These are phyloP conservation scores for Brettanomyces bruxellensis DNA, from an alignment of 805 yeast species.

Conservation along the genomic window DNA sequence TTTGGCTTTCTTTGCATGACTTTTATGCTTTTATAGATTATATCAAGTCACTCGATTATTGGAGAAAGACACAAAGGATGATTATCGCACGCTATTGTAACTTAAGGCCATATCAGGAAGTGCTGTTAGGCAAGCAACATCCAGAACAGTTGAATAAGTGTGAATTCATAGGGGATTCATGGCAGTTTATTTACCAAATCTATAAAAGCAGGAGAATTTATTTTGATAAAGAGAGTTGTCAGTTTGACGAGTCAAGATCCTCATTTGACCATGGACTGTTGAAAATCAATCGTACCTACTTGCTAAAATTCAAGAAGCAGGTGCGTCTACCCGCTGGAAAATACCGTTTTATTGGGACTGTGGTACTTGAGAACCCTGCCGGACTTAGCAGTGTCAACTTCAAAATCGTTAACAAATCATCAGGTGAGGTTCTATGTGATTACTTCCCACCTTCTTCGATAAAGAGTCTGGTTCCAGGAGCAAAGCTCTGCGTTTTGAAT, in stretches of 20 bases:
- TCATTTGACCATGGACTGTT: slow-evolving; percentile 27
- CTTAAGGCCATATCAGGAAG: slow-evolving; percentile 11
- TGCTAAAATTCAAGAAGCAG: slow-evolving; percentile 35
- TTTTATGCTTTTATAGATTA: slow-evolving; percentile 20
- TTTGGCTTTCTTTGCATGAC: slow-evolving; percentile 16
- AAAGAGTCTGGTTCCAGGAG: slow-evolving; percentile 46
- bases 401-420: slow-evolving; percentile 29
- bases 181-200: slow-evolving; percentile 44
- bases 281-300: slow-evolving; percentile 40
- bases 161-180: slow-evolving; percentile 39
- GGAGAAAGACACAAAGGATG: slow-evolving; percentile 20
- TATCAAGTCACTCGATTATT: slow-evolving; percentile 27
- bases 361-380: slow-evolving; percentile 41
- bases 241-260: slow-evolving; percentile 39
- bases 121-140: not conserved
- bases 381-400: slow-evolving; percentile 55
- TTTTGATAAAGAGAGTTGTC: slow-evolving; percentile 32
- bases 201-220: slow-evolving; percentile 43
- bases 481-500: slow-evolving; percentile 39
- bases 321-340: slow-evolving; percentile 39
- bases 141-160: slow-evolving; percentile 14
- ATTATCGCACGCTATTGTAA: slow-evolving; percentile 17
- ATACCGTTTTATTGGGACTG: slow-evolving; percentile 42
- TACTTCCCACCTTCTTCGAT: slow-evolving; percentile 52
- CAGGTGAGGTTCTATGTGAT: slow-evolving; percentile 25